Base-by-base conservation (phyloP, 192 early-diverging fungal genomes). In the Backusella tarrabulga region DNA sequence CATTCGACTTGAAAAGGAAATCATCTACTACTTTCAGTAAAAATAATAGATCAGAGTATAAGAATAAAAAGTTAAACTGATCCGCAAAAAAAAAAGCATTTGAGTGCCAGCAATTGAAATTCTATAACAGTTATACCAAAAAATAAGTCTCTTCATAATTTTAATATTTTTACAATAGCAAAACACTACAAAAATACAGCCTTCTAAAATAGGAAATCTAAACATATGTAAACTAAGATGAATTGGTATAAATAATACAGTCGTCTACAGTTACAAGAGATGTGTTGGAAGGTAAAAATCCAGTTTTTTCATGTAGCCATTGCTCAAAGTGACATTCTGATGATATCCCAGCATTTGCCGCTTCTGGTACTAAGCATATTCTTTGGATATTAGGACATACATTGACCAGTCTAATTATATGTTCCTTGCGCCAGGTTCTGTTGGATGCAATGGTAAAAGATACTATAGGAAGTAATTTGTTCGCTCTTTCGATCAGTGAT, bases 371-470 rank as follows among this genome's bases (percentile, higher is more conserved):
- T 73, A 73, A 34, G 9, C 44, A 66, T 12, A 74, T 26, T 66
- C 34, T 41, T 29, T 74, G 54, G 6, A 74, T 26, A 41, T 23
- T 26, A 17, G 73, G 52, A 40, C 34, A 74, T 11, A 40, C 6
- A 0, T 40, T 66, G 17, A 8, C 5, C 2, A 74, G 21, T 15
- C 56, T 34, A 32, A 38, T 5, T 17, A 74, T 6, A 38, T 74
- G 73, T 19, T 74, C 54, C 1, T 40, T 66, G 36, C 21, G 56
- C 73, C 73, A 74, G 21, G 52, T 66, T 56, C 54, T n/a, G 7
- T 26, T 34, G 8, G 73, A 36, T 41, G 73, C 73, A 14, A 74
- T 19, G 35, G 52, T 35, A 40, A 74, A 66, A 21, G 35, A 66
- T 17, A 26, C 35, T 7, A 74, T 14, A 2, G 71, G 15, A 34